phyloP scores from a whole-genome alignment of 2,329 filamentous ascomycete genomes.

The Monosporascus sp. region DNA sequence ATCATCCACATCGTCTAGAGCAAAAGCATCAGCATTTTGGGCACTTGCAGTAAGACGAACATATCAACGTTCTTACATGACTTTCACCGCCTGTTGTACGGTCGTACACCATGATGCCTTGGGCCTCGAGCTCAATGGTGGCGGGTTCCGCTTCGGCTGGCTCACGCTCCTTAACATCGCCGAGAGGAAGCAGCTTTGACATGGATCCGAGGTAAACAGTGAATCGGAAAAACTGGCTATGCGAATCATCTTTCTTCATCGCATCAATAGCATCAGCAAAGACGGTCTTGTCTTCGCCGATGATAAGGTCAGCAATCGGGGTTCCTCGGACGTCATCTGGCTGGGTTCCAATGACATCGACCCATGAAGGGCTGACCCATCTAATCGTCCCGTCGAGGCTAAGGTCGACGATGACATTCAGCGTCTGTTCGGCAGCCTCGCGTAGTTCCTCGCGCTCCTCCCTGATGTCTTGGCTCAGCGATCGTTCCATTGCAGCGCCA shows the following conservation, averaged over 20 bases:
- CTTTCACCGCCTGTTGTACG: conserved; percentile 78
- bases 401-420: conserved; percentile 94
- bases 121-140: conserved; percentile 79
- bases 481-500: conserved; percentile 50
- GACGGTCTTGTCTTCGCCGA: conserved; percentile 69
- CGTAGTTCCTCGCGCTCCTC: conserved; percentile 91
- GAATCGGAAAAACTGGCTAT: conserved; percentile 86
- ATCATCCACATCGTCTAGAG: conserved; percentile 98
- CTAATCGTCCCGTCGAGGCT: conserved; percentile 84
- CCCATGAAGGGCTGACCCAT: conserved; percentile 97
- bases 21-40: conserved; percentile 20
- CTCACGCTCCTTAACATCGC: conserved; percentile 34
- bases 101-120: conserved; percentile 98
- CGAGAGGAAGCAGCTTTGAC: conserved; percentile 55
- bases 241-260: conserved; percentile 88
- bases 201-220: conserved; percentile 63
- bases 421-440: conserved; percentile 90
- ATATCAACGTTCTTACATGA: conserved; percentile 61
- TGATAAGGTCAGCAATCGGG: conserved; percentile 73
- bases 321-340: conserved; percentile 69
- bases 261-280: conserved; percentile 82
- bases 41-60: neutral
- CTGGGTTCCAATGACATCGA: conserved; percentile 79
- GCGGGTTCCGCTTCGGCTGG: conserved; percentile 37
- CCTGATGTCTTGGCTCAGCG: conserved; percentile 82